Conservation (phyloP, 2,329 filamentous ascomycete genomes). For the Alternaria gansuensis region DNA sequence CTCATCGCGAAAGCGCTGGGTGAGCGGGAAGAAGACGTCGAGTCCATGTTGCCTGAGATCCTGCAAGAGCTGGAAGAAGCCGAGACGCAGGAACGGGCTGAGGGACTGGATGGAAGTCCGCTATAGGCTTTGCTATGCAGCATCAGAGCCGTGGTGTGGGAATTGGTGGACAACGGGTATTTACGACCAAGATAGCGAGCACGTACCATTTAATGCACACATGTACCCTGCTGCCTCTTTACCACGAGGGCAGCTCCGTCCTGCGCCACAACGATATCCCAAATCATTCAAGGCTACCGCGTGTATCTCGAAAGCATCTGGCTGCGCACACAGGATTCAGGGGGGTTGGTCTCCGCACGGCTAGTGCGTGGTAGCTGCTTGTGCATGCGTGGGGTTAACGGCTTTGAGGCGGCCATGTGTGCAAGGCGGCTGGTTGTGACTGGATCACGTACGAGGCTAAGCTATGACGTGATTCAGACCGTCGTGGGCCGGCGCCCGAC, state of each 20-base stretch:
- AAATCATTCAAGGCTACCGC: not conserved
- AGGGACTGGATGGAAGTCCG: conserved; percentile 49
- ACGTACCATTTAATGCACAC: conserved; percentile 20
- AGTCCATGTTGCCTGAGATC: conserved; percentile 65
- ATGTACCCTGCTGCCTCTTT: not conserved
- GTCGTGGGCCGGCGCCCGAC: conserved; percentile 1
- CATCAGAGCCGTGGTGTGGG: not conserved
- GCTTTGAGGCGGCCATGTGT: conserved; percentile 1
- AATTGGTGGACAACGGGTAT: conserved; percentile 19
- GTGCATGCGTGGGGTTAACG: conserved; percentile 12
- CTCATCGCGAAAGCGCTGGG: conserved; percentile 74
- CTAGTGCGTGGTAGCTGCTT: conserved; percentile 20
- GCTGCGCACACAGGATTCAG: conserved; percentile 2
- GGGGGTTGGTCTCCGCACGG: not conserved
- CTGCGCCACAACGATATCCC: not conserved
- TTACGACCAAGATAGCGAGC: conserved; percentile 19
- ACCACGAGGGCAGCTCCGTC: not conserved
- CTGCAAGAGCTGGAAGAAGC: conserved; percentile 60
- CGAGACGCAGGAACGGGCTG: conserved; percentile 51
- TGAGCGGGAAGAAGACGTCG: conserved; percentile 73
- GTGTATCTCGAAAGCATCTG: conserved; percentile 3
- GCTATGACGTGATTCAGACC: conserved; percentile 20
- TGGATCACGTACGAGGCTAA: conserved; percentile 20
- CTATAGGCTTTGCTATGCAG: conserved; percentile 20
- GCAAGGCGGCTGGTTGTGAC: conserved; percentile 13